These are phyloP conservation scores for Aspergillus cavernicola DNA, from an alignment of 495 filamentous ascomycete species.

Conservation along the genomic window DNA sequence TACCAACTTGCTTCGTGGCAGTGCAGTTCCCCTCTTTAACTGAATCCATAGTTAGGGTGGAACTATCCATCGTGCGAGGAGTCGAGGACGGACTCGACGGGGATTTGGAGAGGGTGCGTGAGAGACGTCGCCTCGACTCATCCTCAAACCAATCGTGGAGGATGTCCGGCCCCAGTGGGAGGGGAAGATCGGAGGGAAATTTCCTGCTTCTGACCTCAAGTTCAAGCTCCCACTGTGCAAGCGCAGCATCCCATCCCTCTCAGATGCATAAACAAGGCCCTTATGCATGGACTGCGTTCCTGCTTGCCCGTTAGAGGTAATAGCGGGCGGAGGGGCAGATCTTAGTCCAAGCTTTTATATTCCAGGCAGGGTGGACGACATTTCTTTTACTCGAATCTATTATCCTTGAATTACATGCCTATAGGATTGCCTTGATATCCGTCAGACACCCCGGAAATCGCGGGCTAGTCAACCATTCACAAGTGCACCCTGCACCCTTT, in stretches of 20 bases:
- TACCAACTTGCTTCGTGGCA: not conserved
- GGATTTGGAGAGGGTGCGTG: not conserved
- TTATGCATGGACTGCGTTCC: not conserved
- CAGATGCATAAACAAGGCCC: not conserved
- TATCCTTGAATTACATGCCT: not conserved
- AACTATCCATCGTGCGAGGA: too few species aligned
- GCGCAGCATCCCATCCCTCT: not conserved
- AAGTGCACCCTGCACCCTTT: not conserved
- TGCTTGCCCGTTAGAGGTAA: slow-evolving; percentile 1
- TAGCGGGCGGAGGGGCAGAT: not conserved
- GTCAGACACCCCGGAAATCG: not conserved
- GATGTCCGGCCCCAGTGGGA: not conserved
- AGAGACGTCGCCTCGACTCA: not conserved
- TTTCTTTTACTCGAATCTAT: slow-evolving; percentile 4
- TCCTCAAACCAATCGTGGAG: not conserved
- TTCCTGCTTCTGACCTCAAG: not conserved
- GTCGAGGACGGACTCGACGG: too few species aligned
- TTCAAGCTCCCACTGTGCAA: not conserved
- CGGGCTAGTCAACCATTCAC: not conserved
- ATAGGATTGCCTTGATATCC: not conserved
- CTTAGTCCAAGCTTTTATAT: not conserved
- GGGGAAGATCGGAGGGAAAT: not conserved
- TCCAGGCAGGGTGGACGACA: not conserved
- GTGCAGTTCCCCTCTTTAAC: not conserved
- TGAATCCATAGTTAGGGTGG: too few species aligned